Percentiles rank a stretch among this genome's conserved stretches.
These are phyloP conservation scores for Ganoderma lingzhi DNA, from an alignment of 1,284 basidiomycete species.

Conservation along the genomic window DNA sequence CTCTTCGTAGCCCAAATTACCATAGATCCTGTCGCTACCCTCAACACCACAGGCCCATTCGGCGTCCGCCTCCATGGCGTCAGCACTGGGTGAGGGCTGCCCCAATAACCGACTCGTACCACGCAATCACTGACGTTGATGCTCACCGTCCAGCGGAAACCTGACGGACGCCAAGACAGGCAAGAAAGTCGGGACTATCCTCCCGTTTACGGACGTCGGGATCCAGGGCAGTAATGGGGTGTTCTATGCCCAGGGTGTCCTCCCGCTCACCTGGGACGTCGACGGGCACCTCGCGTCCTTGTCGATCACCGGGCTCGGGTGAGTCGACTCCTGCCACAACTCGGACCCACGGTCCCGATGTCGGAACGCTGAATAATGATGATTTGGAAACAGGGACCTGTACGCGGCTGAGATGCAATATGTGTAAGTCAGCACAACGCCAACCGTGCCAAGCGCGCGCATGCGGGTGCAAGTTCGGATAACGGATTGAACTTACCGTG, in stretches of 20 bases:
- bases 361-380: neutral
- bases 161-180: constrained; percentile 1
- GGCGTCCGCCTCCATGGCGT: neutral
- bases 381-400: neutral
- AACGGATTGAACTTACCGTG: neutral
- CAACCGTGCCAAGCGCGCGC: neutral
- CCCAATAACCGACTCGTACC: too few species aligned
- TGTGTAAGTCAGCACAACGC: constrained; percentile 4
- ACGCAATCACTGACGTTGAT: too few species aligned
- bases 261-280: neutral
- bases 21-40: neutral
- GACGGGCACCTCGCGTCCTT: neutral
- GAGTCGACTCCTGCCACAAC: neutral
- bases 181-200: neutral
- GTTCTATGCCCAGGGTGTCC: neutral
- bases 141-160: neutral
- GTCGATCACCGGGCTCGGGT: neutral
- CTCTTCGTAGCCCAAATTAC: neutral
- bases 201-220: neutral
- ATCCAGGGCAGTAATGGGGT: neutral
- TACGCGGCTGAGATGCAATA: neutral
- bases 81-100: neutral
- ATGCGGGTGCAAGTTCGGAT: neutral
- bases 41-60: neutral
- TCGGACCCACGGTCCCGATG: too few species aligned